Conservation (phyloP, 352 stramenopile genomes). For the Globisporangium spinosum region DNA sequence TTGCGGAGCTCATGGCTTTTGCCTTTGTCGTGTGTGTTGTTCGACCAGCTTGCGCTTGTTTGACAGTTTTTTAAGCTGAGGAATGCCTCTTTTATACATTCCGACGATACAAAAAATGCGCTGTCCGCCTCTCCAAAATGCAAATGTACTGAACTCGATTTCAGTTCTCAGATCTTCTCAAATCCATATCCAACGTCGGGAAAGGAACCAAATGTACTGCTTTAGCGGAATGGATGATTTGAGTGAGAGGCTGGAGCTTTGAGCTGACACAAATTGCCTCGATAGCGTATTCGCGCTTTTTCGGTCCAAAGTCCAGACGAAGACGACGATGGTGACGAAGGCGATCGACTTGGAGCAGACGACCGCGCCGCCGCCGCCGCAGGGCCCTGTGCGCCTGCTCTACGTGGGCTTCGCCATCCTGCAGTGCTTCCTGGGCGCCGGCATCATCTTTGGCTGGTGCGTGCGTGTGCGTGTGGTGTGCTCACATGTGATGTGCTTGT, state of each 20-base stretch:
- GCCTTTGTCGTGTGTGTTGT: background rate
- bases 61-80: background rate
- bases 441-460: constrained; percentile 63
- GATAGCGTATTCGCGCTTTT: constrained; percentile 1
- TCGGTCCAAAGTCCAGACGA: background rate
- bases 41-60: background rate
- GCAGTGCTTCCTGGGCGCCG: constrained; percentile 57
- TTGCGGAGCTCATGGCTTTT: background rate
- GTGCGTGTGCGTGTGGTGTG: background rate
- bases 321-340: background rate
- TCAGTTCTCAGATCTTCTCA: too few relatives aligned
- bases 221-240: background rate
- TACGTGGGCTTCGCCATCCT: constrained; percentile 55
- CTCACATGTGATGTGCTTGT: background rate
- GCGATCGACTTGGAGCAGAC: background rate
- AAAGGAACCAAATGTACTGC: background rate
- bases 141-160: background rate
- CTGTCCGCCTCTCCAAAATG: background rate
- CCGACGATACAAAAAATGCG: background rate
- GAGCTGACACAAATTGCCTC: background rate
- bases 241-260: background rate
- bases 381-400: constrained; percentile 25
- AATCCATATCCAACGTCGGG: too few relatives aligned
- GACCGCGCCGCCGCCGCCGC: background rate
- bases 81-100: background rate